Conservation (phyloP, 768 basidiomycete species). For the Mycena galopus region DNA sequence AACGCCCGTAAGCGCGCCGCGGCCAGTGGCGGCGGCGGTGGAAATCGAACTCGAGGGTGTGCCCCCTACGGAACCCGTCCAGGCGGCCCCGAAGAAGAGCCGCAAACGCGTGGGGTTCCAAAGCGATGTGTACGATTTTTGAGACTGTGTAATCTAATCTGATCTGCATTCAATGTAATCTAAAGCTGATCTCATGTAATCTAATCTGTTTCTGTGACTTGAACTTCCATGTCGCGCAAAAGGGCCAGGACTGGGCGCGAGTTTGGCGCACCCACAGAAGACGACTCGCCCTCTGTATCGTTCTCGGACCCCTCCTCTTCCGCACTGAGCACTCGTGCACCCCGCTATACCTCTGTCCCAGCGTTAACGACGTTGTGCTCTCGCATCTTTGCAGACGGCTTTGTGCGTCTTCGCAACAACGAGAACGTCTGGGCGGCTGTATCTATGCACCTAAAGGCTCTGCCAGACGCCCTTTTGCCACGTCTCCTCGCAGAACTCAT, state of each 20-base stretch:
- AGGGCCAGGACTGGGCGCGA: conserved; percentile 38
- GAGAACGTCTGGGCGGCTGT: conserved; percentile 55
- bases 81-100: conserved; percentile 53
- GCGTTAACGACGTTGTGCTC: conserved; percentile 64
- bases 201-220: neutral
- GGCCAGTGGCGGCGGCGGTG: conserved; percentile 51
- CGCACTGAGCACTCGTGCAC: conserved; percentile 60
- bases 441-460: conserved; percentile 53
- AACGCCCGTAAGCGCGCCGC: conserved; percentile 13
- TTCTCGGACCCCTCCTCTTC: conserved; percentile 61
- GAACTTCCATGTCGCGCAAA: conserved; percentile 39
- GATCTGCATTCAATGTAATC: too few relatives aligned
- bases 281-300: conserved; percentile 54
- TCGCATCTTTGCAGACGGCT: conserved; percentile 62
- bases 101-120: conserved; percentile 81
- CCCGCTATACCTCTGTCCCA: conserved; percentile 53
- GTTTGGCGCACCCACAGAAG: conserved; percentile 61
- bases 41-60: conserved; percentile 59
- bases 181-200: neutral
- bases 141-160: conserved; percentile 38
- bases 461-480: conserved; percentile 67
- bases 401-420: conserved; percentile 55
- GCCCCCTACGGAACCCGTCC: conserved; percentile 6
- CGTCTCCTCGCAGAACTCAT: conserved; percentile 66
- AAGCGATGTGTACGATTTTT: conserved; percentile 83